A percentile compares a stretch with the other conserved stretches of the same genome.
These are phyloP conservation scores for Flaveria ramosissima DNA, from an alignment of 129 eudicot genomes.

Conservation along the genomic window DNA sequence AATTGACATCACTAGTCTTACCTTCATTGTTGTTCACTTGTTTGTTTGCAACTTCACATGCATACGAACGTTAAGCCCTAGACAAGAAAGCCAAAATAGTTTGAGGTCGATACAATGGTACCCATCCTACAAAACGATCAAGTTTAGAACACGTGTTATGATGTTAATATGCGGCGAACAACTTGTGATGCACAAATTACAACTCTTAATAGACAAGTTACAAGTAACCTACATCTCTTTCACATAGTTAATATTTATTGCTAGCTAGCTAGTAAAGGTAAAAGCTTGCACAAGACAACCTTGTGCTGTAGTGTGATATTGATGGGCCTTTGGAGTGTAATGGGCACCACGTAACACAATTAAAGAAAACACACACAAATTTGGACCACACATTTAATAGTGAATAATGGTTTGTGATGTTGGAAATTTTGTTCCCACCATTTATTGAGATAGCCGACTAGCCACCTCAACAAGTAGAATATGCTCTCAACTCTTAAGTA, in stretches of 20 bases:
- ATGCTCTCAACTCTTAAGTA: not conserved
- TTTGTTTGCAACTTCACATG: too few species aligned
- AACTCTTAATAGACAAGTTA: not conserved
- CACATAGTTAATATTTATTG: not conserved
- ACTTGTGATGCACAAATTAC: not conserved
- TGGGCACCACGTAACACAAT: slow-evolving; percentile 24
- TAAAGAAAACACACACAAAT: not conserved
- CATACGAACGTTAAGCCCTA: too few species aligned
- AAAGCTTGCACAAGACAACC: slow-evolving; percentile 2
- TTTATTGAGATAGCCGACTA: not conserved
- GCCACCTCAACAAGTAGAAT: not conserved
- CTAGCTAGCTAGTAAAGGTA: not conserved
- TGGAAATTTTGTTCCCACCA: not conserved
- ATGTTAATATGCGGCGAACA: not conserved
- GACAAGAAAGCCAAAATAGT: too few species aligned
- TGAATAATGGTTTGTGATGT: slow-evolving; percentile 25
- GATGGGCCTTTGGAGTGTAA: slow-evolving; percentile 29
- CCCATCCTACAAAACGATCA: not conserved
- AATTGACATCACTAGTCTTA: too few species aligned
- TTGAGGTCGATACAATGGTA: not conserved
- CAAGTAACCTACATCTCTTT: not conserved
- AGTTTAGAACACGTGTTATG: not conserved
- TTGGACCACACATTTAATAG: slow-evolving; percentile 33
- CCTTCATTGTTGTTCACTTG: too few species aligned
- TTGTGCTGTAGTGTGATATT: slow-evolving; percentile 21